Evolutionary conservation across 2,329 filamentous ascomycete genomes (phyloP).

Genomic region (Colletotrichum simmondsii): DNA sequence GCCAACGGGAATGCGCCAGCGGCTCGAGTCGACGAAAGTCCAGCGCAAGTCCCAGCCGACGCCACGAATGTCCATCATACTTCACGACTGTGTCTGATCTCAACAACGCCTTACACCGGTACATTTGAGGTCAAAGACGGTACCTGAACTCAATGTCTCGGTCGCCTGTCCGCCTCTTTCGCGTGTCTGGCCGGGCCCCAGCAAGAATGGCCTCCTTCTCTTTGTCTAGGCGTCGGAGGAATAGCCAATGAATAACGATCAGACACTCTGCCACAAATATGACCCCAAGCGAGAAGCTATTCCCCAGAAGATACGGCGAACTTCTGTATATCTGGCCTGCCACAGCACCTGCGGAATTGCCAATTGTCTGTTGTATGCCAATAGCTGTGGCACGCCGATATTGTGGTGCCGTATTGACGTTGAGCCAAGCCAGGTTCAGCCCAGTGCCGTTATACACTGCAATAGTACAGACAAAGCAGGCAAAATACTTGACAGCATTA

Average conservation of each 20-base stretch:
- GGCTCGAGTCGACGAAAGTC: neutral
- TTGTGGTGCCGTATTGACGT: slow-evolving; percentile 57
- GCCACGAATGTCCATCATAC: no score
- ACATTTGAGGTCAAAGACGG: slow-evolving; percentile 40
- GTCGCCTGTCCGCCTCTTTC: slow-evolving; percentile 58
- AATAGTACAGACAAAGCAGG: slow-evolving; percentile 58
- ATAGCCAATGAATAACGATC: slow-evolving; percentile 52
- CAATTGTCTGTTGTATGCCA: slow-evolving; percentile 46
- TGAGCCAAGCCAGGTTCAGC: slow-evolving; percentile 58
- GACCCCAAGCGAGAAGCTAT: slow-evolving; percentile 38
- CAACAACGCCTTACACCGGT: no score
- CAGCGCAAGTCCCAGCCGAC: no score
- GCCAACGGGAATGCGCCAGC: neutral
- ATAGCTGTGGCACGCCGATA: slow-evolving; percentile 58
- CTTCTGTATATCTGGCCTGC: slow-evolving; percentile 49
- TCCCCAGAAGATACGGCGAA: slow-evolving; percentile 46
- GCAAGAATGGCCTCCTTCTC: slow-evolving; percentile 45
- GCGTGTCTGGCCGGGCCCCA: slow-evolving; percentile 54
- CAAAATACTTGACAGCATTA: slow-evolving; percentile 60
- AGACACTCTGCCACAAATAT: slow-evolving; percentile 45
- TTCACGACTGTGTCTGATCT: no score
- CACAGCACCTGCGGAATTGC: slow-evolving; percentile 58
- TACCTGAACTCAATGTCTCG: slow-evolving; percentile 59
- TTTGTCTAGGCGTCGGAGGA: slow-evolving; percentile 55
- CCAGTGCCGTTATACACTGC: slow-evolving; percentile 60